Evolutionary conservation across 192 early-diverging fungal genomes (phyloP).

Genomic region (Neocallimastix lanati): DNA sequence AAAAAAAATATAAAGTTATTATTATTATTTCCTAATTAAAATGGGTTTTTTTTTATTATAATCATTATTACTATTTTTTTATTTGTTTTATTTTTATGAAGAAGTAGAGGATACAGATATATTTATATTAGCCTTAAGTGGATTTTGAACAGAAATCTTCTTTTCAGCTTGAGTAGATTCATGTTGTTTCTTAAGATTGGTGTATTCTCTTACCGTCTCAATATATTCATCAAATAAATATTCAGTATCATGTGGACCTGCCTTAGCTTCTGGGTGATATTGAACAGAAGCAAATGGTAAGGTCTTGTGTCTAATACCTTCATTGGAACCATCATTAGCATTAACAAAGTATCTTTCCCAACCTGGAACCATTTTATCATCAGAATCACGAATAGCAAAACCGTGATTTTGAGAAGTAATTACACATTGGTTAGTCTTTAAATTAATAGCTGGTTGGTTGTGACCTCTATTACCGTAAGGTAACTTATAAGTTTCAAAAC

Average conservation of each 20-base stretch:
- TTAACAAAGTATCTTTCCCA: constrained; percentile 76
- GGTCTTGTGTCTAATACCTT: constrained; percentile 61
- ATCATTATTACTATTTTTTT: too few species aligned
- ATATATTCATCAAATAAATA: constrained; percentile 35
- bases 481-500: constrained; percentile 67
- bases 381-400: constrained; percentile 23
- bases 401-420: too few species aligned
- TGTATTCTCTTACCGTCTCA: neutral
- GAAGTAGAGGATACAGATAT: neutral
- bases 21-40: too few species aligned
- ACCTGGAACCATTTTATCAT: constrained; percentile 50
- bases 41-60: too few species aligned
- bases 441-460: constrained; percentile 78
- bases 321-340: constrained; percentile 87
- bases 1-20: too few species aligned
- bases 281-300: constrained; percentile 64
- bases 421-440: constrained; percentile 52
- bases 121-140: neutral
- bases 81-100: too few species aligned
- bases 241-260: too few species aligned
- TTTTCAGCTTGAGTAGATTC: neutral
- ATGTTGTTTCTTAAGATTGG: neutral
- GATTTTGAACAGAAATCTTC: neutral
- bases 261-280: too few species aligned
- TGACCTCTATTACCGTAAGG: constrained; percentile 90